phyloP scores from a whole-genome alignment of 2,329 filamentous ascomycete species.

The Westerdykella aurantiaca region DNA sequence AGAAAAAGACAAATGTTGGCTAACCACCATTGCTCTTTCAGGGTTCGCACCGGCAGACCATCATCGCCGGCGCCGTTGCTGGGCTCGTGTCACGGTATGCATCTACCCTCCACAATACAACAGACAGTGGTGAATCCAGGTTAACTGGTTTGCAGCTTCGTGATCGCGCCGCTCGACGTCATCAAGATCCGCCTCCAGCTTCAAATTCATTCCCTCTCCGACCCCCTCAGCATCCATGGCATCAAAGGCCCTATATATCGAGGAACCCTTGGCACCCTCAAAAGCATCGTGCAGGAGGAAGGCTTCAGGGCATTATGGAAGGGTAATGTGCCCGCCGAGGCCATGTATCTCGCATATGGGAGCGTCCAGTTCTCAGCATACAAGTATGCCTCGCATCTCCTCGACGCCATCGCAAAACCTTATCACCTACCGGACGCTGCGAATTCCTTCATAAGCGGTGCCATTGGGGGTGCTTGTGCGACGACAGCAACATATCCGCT shows the following conservation, averaged over 20 bases:
- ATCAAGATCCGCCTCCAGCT: constrained; percentile 97
- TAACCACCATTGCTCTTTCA: constrained; percentile 25
- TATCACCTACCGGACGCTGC: constrained; percentile 56
- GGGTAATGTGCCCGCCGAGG: constrained; percentile 91
- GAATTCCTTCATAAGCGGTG: constrained; percentile 79
- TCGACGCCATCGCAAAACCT: constrained; percentile 49
- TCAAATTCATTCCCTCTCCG: constrained; percentile 76
- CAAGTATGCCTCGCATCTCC: constrained; percentile 62
- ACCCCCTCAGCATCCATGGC: constrained; percentile 56
- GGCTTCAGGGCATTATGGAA: constrained; percentile 89
- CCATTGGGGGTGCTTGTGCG: constrained; percentile 72
- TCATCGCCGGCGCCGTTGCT: constrained; percentile 62
- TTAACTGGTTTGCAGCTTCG: constrained; percentile 56
- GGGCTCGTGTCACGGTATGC: constrained; percentile 79
- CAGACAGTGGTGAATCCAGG: neutral
- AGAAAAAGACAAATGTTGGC: constrained; percentile 1
- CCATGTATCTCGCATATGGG: constrained; percentile 89
- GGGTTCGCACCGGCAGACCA: constrained; percentile 62
- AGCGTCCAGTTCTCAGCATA: constrained; percentile 88
- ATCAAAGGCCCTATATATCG: constrained; percentile 55
- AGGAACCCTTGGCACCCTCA: constrained; percentile 70
- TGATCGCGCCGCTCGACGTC: constrained; percentile 91
- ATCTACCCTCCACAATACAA: neutral
- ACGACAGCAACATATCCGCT: constrained; percentile 86
- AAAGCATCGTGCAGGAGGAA: constrained; percentile 71